Evolutionary conservation across 495 filamentous ascomycete genomes (phyloP).

Genomic region (Jackrogersella multiformis): DNA sequence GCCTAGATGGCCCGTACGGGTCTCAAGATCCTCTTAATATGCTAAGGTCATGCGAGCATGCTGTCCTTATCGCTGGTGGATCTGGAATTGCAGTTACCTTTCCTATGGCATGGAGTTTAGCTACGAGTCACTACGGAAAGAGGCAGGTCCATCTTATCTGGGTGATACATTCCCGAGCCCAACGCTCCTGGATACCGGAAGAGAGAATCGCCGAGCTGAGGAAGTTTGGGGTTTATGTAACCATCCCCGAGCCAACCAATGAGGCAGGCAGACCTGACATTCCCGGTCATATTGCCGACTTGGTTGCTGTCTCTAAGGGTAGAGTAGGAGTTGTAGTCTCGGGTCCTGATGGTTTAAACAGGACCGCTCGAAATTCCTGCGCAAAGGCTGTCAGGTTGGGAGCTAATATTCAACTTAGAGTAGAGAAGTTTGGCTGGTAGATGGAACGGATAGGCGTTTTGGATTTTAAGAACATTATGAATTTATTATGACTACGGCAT

Average conservation of each 20-base stretch:
- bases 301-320: slow-evolving; percentile 37
- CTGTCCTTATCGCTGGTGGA: slow-evolving; percentile 67
- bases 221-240: slow-evolving; percentile 56
- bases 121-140: slow-evolving; percentile 24
- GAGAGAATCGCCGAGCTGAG: slow-evolving; percentile 57
- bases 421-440: slow-evolving; percentile 65
- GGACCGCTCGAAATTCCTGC: slow-evolving; percentile 62
- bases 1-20: slow-evolving; percentile 69
- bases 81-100: slow-evolving; percentile 70
- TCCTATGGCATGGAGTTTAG: slow-evolving; percentile 58
- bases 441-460: background rate
- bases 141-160: slow-evolving; percentile 64
- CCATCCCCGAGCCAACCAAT: slow-evolving; percentile 61
- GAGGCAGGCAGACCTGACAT: slow-evolving; percentile 64
- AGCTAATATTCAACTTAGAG: slow-evolving; percentile 50
- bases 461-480: background rate
- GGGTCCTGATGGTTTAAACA: slow-evolving; percentile 64
- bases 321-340: slow-evolving; percentile 60
- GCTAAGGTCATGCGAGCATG: slow-evolving; percentile 52
- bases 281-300: slow-evolving; percentile 45
- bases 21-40: slow-evolving; percentile 46
- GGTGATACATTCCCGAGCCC: slow-evolving; percentile 61
- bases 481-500: slow-evolving; percentile 1
- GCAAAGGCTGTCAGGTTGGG: slow-evolving; percentile 54
- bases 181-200: slow-evolving; percentile 60